These are phyloP conservation scores for Oldenlandia corymbosa DNA, from an alignment of 257 asterid genomes.

Conservation along the genomic window DNA sequence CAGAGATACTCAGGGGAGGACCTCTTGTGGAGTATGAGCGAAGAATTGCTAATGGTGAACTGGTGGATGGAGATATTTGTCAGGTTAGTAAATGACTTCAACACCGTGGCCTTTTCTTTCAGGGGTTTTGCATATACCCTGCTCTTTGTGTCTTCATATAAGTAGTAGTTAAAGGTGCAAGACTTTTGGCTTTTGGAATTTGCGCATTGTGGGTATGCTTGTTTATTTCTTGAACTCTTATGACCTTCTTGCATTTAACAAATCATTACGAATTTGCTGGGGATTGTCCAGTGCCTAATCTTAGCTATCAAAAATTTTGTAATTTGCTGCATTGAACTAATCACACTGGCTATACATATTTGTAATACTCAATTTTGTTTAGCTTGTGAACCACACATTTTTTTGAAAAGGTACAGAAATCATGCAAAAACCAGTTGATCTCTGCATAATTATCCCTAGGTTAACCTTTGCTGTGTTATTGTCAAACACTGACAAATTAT, in stretches of 20 bases:
- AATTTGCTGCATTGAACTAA: background rate
- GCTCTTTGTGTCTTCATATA: background rate
- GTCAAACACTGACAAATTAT: constrained; percentile 15
- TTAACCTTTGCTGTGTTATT: background rate
- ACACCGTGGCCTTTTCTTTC: background rate
- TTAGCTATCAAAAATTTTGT: background rate
- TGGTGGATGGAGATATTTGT: constrained; percentile 77
- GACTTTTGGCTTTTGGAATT: background rate
- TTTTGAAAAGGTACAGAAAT: too few relatives aligned
- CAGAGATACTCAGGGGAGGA: constrained; percentile 58
- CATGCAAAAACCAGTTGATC: too few relatives aligned
- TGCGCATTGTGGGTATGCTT: background rate
- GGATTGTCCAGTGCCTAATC: too few relatives aligned
- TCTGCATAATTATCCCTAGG: background rate
- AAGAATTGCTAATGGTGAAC: constrained; percentile 77
- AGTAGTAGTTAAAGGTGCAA: background rate
- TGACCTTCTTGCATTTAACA: background rate
- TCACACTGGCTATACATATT: background rate
- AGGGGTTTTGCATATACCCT: background rate
- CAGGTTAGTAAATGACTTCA: constrained; percentile 42
- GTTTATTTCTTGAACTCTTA: background rate
- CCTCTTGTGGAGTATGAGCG: constrained; percentile 82
- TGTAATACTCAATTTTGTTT: too few relatives aligned
- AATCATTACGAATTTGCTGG: too few relatives aligned
- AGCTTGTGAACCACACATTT: too few relatives aligned